Evolutionary conservation across 2,329 filamentous ascomycete species (phyloP).

Genomic region (Dothidotthia symphoricarpi): DNA sequence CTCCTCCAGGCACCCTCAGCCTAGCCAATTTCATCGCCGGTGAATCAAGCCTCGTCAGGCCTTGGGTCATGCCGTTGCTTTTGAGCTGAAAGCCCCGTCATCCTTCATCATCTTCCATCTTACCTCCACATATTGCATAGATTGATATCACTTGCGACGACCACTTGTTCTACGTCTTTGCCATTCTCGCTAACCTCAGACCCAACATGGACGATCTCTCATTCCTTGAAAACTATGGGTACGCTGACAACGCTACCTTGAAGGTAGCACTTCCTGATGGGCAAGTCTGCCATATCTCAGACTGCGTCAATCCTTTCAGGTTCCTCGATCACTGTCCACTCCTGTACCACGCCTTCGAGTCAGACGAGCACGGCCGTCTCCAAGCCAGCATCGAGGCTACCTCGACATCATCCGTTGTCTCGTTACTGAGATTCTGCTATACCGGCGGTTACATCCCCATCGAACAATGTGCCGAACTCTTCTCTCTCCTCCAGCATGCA

Average conservation of each 20-base stretch:
- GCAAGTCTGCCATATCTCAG: slow-evolving; percentile 32
- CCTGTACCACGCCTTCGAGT: slow-evolving; percentile 44
- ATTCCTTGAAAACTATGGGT: slow-evolving; percentile 20
- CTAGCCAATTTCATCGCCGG: slow-evolving; percentile 10
- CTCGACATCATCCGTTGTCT: slow-evolving; percentile 32
- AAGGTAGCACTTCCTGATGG: slow-evolving; percentile 35
- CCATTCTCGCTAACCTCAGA: slow-evolving; percentile 1
- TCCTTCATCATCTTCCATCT: slow-evolving; percentile 4
- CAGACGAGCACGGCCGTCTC: slow-evolving; percentile 23
- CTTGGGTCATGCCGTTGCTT: neutral
- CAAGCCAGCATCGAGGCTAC: slow-evolving; percentile 43
- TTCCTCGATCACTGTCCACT: slow-evolving; percentile 42
- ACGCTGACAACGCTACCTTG: slow-evolving; percentile 27
- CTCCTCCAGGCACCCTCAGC: slow-evolving; percentile 1
- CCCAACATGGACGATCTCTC: slow-evolving; percentile 23
- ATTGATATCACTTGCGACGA: neutral
- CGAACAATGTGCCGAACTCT: slow-evolving; percentile 16
- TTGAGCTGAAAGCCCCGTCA: neutral
- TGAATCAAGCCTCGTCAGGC: slow-evolving; percentile 13
- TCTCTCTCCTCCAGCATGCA: slow-evolving; percentile 42
- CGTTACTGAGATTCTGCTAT: slow-evolving; percentile 46
- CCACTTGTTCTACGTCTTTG: slow-evolving; percentile 2
- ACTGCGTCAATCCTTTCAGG: slow-evolving; percentile 29
- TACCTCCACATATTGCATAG: slow-evolving; percentile 11
- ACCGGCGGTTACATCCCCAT: slow-evolving; percentile 39